phyloP scores from a whole-genome alignment of 176 grass and related monocot genomes.

The Oryza coarctata region DNA sequence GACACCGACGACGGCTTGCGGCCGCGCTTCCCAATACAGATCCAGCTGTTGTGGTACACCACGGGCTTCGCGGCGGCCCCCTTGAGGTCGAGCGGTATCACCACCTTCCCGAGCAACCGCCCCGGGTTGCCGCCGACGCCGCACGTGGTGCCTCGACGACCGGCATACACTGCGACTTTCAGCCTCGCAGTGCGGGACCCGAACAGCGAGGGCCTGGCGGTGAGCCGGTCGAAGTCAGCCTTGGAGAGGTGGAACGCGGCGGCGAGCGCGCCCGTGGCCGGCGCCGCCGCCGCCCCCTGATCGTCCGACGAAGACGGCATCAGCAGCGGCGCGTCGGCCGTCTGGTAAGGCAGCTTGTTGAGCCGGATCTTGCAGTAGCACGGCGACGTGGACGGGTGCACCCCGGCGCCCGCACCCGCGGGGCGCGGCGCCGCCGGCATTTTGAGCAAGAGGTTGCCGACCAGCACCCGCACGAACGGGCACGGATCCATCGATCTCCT shows the following conservation, averaged over 20 bases:
- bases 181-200: constrained; percentile 21
- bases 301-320: neutral
- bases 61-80: constrained; percentile 32
- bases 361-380: constrained; percentile 92
- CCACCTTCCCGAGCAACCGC: constrained; percentile 64
- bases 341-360: constrained; percentile 64
- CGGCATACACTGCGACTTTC: constrained; percentile 65
- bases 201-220: constrained; percentile 52
- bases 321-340: constrained; percentile 42
- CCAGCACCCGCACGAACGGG: constrained; percentile 89
- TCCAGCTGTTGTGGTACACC: constrained; percentile 67
- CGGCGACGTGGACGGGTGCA: constrained; percentile 59
- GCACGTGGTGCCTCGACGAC: constrained; percentile 42
- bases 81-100: constrained; percentile 61
- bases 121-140: constrained; percentile 25
- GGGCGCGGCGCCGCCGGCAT: constrained; percentile 49
- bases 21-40: constrained; percentile 45
- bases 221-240: constrained; percentile 53
- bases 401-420: constrained; percentile 42
- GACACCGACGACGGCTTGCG: neutral
- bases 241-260: constrained; percentile 70
- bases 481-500: constrained; percentile 85
- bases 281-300: neutral
- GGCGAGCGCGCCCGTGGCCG: constrained; percentile 38
- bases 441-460: constrained; percentile 79